These are phyloP conservation scores for Tylopilus felleus DNA, from an alignment of 768 basidiomycete species.

Conservation along the genomic window DNA sequence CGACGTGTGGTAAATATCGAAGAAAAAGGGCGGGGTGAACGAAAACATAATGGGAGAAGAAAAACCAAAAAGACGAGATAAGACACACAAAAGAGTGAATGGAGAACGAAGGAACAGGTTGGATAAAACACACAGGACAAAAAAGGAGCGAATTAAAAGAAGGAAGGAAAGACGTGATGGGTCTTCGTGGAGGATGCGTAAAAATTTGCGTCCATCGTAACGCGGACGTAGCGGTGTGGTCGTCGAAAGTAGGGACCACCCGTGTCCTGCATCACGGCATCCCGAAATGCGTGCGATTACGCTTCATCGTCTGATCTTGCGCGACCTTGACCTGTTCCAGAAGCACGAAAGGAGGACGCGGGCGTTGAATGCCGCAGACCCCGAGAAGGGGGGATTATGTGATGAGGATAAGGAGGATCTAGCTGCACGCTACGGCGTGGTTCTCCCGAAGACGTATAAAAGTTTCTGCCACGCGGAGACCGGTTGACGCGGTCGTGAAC, in stretches of 20 bases:
- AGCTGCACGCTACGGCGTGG: constrained; percentile 2
- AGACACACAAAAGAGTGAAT: constrained; percentile 1
- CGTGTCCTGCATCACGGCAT: constrained; percentile 16
- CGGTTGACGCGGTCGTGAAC: constrained; percentile 15
- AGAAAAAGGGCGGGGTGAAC: too few relatives aligned
- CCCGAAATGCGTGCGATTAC: constrained; percentile 12
- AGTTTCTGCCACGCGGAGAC: constrained; percentile 10
- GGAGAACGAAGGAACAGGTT: not conserved
- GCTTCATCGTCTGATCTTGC: constrained; percentile 22
- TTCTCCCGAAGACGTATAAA: constrained; percentile 15
- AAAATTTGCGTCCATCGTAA: constrained; percentile 19
- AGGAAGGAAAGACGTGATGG: constrained; percentile 12
- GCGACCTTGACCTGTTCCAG: constrained; percentile 13
- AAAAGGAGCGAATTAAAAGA: not conserved
- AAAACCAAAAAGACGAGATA: not conserved
- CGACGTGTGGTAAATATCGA: constrained; percentile 16
- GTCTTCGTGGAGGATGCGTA: constrained; percentile 24
- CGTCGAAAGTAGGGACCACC: not conserved
- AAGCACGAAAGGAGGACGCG: constrained; percentile 10
- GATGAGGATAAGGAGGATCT: constrained; percentile 19
- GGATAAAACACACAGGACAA: not conserved
- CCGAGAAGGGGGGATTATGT: constrained; percentile 19
- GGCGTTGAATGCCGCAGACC: constrained; percentile 13
- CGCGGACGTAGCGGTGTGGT: constrained; percentile 1
- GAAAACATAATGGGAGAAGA: not conserved